phyloP scores from a whole-genome alignment of 1,139 yeast genomes.

The Geotrichum histeridarum region DNA sequence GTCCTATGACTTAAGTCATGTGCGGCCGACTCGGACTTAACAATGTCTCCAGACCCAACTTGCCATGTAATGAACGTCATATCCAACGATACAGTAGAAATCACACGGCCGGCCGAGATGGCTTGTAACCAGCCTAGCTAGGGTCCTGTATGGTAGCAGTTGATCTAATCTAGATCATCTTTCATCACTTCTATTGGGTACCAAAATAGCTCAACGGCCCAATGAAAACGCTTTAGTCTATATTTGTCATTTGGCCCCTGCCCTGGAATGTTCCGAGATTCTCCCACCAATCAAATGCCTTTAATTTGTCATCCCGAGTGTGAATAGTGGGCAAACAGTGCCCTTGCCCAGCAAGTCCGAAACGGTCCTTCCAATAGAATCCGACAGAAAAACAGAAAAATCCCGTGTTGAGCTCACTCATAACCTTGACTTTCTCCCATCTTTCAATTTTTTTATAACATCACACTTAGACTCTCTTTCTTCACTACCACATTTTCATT shows the following conservation, averaged over 20 bases:
- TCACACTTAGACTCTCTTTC: background rate
- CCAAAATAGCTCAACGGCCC: too few species aligned
- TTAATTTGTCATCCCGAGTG: background rate
- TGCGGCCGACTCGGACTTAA: slow-evolving; percentile 1
- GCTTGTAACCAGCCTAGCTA: too few species aligned
- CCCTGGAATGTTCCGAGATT: too few species aligned
- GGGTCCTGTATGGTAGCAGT: too few species aligned
- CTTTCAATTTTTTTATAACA: background rate
- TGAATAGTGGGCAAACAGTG: background rate
- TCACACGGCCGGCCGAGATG: too few species aligned
- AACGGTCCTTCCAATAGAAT: background rate
- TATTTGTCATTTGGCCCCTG: too few species aligned
- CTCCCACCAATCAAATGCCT: background rate
- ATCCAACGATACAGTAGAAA: too few species aligned
- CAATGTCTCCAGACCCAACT: too few species aligned
- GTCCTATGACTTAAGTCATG: background rate
- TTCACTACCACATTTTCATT: background rate
- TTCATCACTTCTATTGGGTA: too few species aligned
- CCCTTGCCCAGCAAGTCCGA: background rate
- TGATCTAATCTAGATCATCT: too few species aligned
- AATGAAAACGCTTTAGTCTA: too few species aligned
- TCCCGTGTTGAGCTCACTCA: background rate
- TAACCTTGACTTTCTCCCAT: background rate
- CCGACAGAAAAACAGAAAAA: background rate
- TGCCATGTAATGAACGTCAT: too few species aligned